Percentiles rank a stretch among this genome's conserved stretches.
Evolutionary conservation across 176 grass and related monocot species (phyloP).

Genomic region (Musa troglodytarum): DNA sequence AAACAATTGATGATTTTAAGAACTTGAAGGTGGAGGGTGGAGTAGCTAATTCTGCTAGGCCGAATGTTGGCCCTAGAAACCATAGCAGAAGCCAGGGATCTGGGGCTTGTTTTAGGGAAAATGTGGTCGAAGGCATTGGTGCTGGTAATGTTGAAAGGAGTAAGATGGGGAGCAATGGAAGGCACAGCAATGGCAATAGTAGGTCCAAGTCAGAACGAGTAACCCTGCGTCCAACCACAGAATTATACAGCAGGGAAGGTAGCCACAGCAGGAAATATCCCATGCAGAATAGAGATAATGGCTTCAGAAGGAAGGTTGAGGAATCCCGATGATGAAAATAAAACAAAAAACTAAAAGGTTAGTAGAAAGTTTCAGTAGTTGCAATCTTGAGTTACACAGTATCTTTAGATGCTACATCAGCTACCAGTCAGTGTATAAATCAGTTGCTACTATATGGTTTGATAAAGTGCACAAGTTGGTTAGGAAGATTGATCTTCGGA

Average conservation of each 20-base stretch:
- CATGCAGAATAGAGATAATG: background rate
- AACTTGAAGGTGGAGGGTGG: background rate
- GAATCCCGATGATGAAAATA: background rate
- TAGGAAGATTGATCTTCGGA: too few species aligned
- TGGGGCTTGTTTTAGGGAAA: background rate
- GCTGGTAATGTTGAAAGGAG: too few species aligned
- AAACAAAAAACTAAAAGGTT: too few species aligned
- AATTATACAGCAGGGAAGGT: background rate
- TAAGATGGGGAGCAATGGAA: background rate
- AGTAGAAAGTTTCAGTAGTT: too few species aligned
- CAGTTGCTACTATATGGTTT: too few species aligned
- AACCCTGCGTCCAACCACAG: constrained; percentile 1
- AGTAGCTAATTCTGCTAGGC: background rate
- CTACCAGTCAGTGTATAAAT: too few species aligned
- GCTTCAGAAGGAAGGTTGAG: background rate
- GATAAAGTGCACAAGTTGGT: too few species aligned
- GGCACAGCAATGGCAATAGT: background rate
- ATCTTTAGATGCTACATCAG: too few species aligned
- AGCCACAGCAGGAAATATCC: background rate
- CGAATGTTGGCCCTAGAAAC: background rate
- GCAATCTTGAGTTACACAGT: too few species aligned
- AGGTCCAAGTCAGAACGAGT: background rate
- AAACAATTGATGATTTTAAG: background rate
- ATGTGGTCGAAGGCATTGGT: background rate
- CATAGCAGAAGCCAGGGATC: background rate